phyloP scores from a whole-genome alignment of 2,329 filamentous ascomycete genomes.

The Talaromyces verruculosus region DNA sequence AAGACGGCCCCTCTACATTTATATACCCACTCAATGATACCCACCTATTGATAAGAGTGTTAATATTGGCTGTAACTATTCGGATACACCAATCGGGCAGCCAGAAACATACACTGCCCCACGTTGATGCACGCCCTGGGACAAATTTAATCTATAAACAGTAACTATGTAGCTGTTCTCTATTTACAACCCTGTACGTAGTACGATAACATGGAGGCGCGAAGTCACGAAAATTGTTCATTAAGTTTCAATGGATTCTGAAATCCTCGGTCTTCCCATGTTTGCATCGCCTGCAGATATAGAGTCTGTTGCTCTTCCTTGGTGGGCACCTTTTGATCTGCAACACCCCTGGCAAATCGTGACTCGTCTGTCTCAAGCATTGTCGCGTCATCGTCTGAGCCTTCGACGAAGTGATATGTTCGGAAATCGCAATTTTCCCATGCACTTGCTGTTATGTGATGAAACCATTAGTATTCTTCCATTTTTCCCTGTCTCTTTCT shows the following conservation, averaged over 20 bases:
- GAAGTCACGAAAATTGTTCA: constrained; percentile 7
- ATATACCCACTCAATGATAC: background rate
- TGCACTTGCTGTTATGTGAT: constrained; percentile 15
- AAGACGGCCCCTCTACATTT: background rate
- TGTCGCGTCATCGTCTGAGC: constrained; percentile 18
- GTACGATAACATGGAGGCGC: background rate
- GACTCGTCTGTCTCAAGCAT: constrained; percentile 22
- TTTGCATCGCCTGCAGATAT: constrained; percentile 22
- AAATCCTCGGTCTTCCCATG: constrained; percentile 22
- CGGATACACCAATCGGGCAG: background rate
- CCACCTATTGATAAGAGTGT: background rate
- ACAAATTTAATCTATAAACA: constrained; percentile 7
- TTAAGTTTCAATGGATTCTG: constrained; percentile 23
- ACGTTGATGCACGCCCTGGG: constrained; percentile 8
- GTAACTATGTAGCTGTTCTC: background rate
- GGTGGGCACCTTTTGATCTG: constrained; percentile 13
- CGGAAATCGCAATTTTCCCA: constrained; percentile 23
- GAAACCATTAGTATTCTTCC: background rate
- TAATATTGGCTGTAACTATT: background rate
- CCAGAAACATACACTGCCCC: background rate
- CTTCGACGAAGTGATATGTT: constrained; percentile 18
- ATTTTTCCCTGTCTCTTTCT: background rate
- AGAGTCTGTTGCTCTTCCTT: constrained; percentile 19
- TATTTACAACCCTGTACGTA: background rate
- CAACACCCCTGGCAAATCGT: constrained; percentile 17